phyloP scores from a whole-genome alignment of 768 basidiomycete species.

The Suillus plorans region DNA sequence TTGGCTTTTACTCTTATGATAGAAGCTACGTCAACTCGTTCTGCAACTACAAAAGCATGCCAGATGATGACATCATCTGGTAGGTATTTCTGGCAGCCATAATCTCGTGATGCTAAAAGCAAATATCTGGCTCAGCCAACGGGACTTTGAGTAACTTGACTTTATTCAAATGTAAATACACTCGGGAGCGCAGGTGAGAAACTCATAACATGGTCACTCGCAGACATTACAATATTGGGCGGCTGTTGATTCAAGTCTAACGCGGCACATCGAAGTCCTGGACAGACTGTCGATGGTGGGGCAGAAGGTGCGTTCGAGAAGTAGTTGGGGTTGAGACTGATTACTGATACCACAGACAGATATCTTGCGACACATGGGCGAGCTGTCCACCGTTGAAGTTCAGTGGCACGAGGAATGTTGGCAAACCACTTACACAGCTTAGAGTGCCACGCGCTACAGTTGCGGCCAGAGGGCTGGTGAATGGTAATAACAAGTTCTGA shows the following conservation, averaged over 20 bases:
- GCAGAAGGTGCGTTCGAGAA: not conserved
- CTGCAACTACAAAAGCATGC: conserved; percentile 68
- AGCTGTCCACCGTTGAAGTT: not conserved
- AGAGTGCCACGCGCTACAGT: not conserved
- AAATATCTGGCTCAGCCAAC: conserved; percentile 92
- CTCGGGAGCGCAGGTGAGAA: conserved; percentile 35
- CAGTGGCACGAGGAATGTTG: not conserved
- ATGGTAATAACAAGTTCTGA: not conserved
- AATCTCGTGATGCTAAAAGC: conserved; percentile 92
- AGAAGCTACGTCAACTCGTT: conserved; percentile 69
- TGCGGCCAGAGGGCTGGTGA: not conserved
- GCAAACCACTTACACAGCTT: not conserved
- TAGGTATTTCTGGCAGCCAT: conserved; percentile 84
- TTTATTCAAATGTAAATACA: conserved; percentile 10
- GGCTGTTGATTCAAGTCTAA: not conserved
- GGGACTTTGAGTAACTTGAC: conserved; percentile 23
- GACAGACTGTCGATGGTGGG: not conserved
- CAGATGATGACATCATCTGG: conserved; percentile 77
- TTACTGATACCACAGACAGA: not conserved
- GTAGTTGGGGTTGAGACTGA: not conserved
- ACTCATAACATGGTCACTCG: not conserved
- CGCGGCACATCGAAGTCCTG: not conserved
- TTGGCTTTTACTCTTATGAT: not conserved
- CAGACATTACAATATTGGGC: not conserved
- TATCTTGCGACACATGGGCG: not conserved